Base-by-base conservation (phyloP, 2,329 filamentous ascomycete species). In the Fonsecaea multimorphosa region DNA sequence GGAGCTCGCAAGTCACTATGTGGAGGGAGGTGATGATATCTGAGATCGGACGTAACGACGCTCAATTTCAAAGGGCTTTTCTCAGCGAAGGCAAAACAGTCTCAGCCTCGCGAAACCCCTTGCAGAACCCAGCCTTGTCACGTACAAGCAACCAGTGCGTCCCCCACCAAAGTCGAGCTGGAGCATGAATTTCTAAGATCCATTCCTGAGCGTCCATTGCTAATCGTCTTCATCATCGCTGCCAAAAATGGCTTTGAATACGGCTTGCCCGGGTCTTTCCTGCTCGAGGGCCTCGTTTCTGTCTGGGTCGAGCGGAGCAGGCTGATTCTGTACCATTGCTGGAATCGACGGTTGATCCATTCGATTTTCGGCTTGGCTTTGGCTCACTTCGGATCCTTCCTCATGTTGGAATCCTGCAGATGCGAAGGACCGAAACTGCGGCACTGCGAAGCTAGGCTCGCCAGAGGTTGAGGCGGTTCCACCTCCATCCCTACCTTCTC, bases 171-270 rank as follows among this genome's bases (percentile, higher is more conserved):
- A 6, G 29, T 27, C 22, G 22, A 49, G 22, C 19, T 11, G 44
- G 6, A 49, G 19, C 11, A 27, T 49, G 11, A 11, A 12, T 49
- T 9, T 24, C 44, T 24, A 2, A 24, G 4, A 49, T 24, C 14
- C 19, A 24, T 49, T 49, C 22, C 22, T 46, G 19, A 22, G 2
- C 12, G n/a, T 7, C n/a, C 40, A 22, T 11, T 24, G 14, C 57
- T 65, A 78, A 32, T 86, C 80, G 63, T 92, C 89, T 72, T 92
- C 90, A 70, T 90, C 89, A 73, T 91, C 91, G 75, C 93, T 92
- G 5, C 93, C 94, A 84, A 98, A 98, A 32, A 98, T 93, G n/a
- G 92, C 91, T 71, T 87, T 91, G 73, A 97, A 93, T 0, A 97
- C 89, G 51, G 91, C 91, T 56, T 93, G 91, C 16, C 90, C 88